A percentile compares a stretch with the other conserved stretches of the same genome.
Evolutionary conservation across 1,284 basidiomycete species (phyloP).

Genomic region (Afroboletus lepidellus): DNA sequence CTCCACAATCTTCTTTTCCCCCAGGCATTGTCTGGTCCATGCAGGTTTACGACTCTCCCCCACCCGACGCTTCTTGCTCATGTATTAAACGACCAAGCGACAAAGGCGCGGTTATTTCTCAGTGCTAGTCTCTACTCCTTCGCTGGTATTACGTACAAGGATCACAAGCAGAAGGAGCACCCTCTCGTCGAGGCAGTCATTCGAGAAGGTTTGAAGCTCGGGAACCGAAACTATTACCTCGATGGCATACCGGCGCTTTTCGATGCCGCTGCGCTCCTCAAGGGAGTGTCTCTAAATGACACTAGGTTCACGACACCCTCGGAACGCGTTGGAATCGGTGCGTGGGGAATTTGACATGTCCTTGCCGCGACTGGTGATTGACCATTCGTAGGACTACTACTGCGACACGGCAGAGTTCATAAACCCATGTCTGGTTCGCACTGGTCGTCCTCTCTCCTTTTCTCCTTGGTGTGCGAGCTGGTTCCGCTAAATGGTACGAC

Average conservation of each 20-base stretch:
- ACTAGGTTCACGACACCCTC: slow-evolving; percentile 39
- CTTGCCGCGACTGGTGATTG: background rate
- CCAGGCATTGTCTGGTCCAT: slow-evolving; percentile 24
- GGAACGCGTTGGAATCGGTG: slow-evolving; percentile 63
- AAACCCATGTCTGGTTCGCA: slow-evolving; percentile 59
- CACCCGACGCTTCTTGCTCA: slow-evolving; percentile 50
- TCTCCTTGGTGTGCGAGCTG: slow-evolving; percentile 75
- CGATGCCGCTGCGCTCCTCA: slow-evolving; percentile 48
- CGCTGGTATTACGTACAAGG: slow-evolving; percentile 53
- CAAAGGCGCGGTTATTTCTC: slow-evolving; percentile 68
- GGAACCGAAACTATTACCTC: slow-evolving; percentile 74
- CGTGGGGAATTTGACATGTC: slow-evolving; percentile 13
- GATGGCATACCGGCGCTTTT: slow-evolving; percentile 76
- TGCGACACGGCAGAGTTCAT: slow-evolving; percentile 68
- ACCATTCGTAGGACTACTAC: slow-evolving; percentile 52
- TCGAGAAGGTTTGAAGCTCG: slow-evolving; percentile 81
- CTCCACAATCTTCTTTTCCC: slow-evolving; percentile 48
- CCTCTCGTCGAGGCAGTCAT: slow-evolving; percentile 70
- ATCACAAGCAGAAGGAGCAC: slow-evolving; percentile 61
- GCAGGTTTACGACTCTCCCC: slow-evolving; percentile 37
- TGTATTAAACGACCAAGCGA: slow-evolving; percentile 39
- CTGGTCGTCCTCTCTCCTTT: slow-evolving; percentile 73
- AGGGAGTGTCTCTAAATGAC: slow-evolving; percentile 39
- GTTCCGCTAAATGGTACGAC: slow-evolving; percentile 55
- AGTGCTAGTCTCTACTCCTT: slow-evolving; percentile 71